Percentiles rank a stretch among this genome's conserved stretches.
phyloP scores from a whole-genome alignment of 148 eudicot genomes.

The Camellia sinensis region DNA sequence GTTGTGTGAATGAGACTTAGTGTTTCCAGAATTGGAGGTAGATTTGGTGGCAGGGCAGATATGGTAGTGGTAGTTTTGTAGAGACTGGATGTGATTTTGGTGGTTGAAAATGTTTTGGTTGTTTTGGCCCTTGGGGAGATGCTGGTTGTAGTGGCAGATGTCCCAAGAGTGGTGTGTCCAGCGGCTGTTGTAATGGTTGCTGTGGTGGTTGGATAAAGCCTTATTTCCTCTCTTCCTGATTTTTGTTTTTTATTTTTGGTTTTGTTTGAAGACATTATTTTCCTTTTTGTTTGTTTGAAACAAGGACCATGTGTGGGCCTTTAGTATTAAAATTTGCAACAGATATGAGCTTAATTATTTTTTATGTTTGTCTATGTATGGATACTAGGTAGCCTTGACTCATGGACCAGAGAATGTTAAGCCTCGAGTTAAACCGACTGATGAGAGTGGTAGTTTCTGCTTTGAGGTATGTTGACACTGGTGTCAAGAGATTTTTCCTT shows the following conservation, averaged over 20 bases:
- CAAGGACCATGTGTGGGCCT: neutral
- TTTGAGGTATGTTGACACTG: constrained; percentile 65
- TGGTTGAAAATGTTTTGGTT: neutral
- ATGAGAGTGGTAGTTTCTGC: constrained; percentile 71
- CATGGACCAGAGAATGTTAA: constrained; percentile 99
- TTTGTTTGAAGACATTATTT: neutral
- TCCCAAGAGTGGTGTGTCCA: neutral
- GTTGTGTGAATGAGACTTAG: neutral
- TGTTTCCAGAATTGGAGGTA: neutral
- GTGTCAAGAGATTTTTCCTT: neutral
- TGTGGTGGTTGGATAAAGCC: neutral
- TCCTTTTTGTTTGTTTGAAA: constrained; percentile 3
- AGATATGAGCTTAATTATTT: neutral
- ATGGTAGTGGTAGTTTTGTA: neutral
- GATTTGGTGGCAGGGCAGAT: neutral
- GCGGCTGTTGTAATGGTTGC: neutral
- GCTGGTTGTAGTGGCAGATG: neutral
- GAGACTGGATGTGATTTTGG: neutral
- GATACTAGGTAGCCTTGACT: constrained; percentile 83
- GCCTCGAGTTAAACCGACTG: constrained; percentile 84
- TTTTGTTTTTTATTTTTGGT: neutral
- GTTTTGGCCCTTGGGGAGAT: neutral
- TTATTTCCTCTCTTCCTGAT: neutral
- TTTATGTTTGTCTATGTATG: constrained; percentile 5
- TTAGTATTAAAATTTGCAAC: neutral